Conservation (phyloP, 805 yeast genomes). For the Starmerella cellae region DNA sequence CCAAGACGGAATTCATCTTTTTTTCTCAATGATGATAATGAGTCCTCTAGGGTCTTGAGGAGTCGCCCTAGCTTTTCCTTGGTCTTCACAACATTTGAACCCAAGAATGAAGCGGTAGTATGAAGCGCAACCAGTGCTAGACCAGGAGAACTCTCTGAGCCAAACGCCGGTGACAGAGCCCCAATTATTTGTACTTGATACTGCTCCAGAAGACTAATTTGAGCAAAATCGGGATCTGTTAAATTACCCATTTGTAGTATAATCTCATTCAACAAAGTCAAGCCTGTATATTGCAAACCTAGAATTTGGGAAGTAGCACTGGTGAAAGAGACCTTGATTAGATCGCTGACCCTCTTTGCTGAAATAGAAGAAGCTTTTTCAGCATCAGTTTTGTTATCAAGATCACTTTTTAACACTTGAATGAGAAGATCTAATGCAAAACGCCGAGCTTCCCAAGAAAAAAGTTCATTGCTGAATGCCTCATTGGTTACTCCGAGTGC, state of each 20-base stretch:
- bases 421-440: conserved; percentile 30
- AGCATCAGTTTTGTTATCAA: conserved; percentile 16
- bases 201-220: conserved; percentile 64
- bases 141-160: conserved; percentile 53
- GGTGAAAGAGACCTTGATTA: conserved; percentile 64
- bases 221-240: conserved; percentile 60
- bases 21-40: conserved; percentile 45
- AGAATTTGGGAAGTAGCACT: conserved; percentile 64
- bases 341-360: conserved; percentile 33
- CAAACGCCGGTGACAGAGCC: conserved; percentile 79
- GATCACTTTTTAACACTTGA: conserved; percentile 20
- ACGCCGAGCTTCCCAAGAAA: conserved; percentile 34
- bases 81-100: conserved; percentile 40
- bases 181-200: conserved; percentile 90
- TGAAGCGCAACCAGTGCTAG: conserved; percentile 66
- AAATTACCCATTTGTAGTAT: conserved; percentile 47
- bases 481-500: conserved; percentile 21
- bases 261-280: conserved; percentile 50
- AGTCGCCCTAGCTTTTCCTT: conserved; percentile 41
- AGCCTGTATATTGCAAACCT: conserved; percentile 49
- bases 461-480: conserved; percentile 25
- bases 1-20: conserved; percentile 25
- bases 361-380: conserved; percentile 20
- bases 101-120: conserved; percentile 63
- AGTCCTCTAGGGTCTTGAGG: conserved; percentile 47